phyloP scores from a whole-genome alignment of 2,329 filamentous ascomycete genomes.

The Clonostachys byssicola region DNA sequence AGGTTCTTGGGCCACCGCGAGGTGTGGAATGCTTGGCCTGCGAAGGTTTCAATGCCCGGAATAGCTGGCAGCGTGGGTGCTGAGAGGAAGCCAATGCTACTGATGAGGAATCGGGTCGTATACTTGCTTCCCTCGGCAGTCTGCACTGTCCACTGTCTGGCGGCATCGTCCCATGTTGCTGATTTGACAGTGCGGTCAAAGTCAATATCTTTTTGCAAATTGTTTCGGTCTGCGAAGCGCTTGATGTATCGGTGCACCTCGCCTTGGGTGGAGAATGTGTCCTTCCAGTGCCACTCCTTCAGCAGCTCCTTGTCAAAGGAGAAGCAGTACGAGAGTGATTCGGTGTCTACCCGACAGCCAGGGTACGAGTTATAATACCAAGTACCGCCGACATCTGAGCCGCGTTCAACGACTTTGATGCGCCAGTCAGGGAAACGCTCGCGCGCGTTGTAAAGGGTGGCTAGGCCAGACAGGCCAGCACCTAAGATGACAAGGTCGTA shows the following conservation, averaged over 20 bases:
- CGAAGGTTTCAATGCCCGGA: conserved; percentile 15
- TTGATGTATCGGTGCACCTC: conserved; percentile 34
- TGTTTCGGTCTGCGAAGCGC: conserved; percentile 28
- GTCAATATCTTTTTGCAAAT: conserved; percentile 28
- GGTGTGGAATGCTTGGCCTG: not conserved
- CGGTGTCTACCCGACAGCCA: conserved; percentile 24
- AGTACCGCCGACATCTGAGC: conserved; percentile 12
- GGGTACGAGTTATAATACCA: conserved; percentile 30
- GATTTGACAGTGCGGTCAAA: conserved; percentile 31
- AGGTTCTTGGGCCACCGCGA: not conserved
- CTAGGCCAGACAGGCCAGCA: too few species aligned
- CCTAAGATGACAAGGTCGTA: too few species aligned
- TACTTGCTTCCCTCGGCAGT: conserved; percentile 24
- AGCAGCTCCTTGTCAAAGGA: conserved; percentile 20
- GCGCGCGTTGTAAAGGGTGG: too few species aligned
- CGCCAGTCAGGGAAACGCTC: not conserved
- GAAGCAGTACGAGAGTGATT: conserved; percentile 14
- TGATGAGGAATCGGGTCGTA: conserved; percentile 28
- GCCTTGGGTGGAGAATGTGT: conserved; percentile 18
- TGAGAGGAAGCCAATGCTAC: conserved; percentile 32
- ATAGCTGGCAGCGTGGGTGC: conserved; percentile 27
- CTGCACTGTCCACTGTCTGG: conserved; percentile 27
- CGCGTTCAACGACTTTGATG: conserved; percentile 1
- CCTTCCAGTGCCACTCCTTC: conserved; percentile 31
- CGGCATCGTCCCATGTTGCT: conserved; percentile 24